Percentiles rank a stretch among this genome's conserved stretches.
These are phyloP conservation scores for Trichoderma simmonsii DNA, from an alignment of 2,329 filamentous ascomycete species.

Conservation along the genomic window DNA sequence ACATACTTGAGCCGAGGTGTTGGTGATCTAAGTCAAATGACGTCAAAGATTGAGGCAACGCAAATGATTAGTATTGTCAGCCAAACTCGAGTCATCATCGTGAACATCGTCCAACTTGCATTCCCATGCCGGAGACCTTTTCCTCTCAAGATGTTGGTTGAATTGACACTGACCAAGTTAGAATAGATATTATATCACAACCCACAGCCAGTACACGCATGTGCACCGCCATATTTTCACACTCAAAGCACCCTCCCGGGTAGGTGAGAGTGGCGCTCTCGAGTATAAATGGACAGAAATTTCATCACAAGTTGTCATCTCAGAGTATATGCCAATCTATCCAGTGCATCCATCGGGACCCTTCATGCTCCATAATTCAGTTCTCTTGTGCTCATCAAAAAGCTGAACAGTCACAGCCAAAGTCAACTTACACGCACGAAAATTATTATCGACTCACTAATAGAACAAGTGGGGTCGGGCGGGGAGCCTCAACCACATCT, in stretches of 20 bases:
- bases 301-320: not conserved
- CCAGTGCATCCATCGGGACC: not conserved
- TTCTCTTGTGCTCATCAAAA: not conserved
- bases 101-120: not conserved
- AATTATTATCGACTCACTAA: not conserved
- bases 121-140: not conserved
- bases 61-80: not conserved
- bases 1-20: not conserved
- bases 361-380: not conserved
- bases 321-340: not conserved
- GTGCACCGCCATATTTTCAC: not conserved
- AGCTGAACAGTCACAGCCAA: not conserved
- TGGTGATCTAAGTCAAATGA: not conserved
- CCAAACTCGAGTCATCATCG: not conserved
- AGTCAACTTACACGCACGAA: not conserved
- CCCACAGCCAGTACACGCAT: not conserved
- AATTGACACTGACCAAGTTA: not conserved
- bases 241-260: not conserved
- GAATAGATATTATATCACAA: not conserved
- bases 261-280: not conserved
- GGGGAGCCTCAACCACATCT: not conserved
- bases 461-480: not conserved
- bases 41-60: not conserved
- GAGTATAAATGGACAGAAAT: not conserved
- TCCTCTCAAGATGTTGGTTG: too few species aligned